phyloP scores from a whole-genome alignment of 2,329 filamentous ascomycete species.

The Aspergillus jensenii region DNA sequence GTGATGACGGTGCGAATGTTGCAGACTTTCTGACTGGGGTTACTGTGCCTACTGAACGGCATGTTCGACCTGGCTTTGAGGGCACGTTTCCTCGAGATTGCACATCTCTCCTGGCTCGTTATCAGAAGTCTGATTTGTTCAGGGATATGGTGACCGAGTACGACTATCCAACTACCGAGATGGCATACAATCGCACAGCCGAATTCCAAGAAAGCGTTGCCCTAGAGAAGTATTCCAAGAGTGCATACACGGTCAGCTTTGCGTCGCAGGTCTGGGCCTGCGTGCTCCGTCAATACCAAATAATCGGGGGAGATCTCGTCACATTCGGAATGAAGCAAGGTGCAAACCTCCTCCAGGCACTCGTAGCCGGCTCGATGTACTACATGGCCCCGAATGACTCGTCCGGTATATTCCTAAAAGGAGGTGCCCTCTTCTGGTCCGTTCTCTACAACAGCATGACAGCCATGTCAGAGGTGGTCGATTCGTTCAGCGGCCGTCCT shows the following conservation, averaged over 20 bases:
- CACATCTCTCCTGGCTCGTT: not conserved
- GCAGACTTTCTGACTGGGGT: not conserved
- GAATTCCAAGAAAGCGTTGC: not conserved
- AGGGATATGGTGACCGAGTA: not conserved
- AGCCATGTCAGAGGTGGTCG: slow-evolving; percentile 64
- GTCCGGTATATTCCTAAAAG: slow-evolving; percentile 64
- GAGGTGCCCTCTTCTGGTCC: slow-evolving; percentile 62
- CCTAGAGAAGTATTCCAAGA: not conserved
- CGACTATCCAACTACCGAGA: too few species aligned
- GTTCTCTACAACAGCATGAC: slow-evolving; percentile 61
- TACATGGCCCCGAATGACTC: too few species aligned
- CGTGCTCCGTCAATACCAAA: slow-evolving; percentile 61
- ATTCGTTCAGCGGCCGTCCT: slow-evolving; percentile 59
- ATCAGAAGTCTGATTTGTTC: not conserved
- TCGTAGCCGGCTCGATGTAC: too few species aligned
- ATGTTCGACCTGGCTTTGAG: not conserved
- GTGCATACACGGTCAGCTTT: not conserved
- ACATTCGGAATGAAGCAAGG: too few species aligned
- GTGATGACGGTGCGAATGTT: not conserved
- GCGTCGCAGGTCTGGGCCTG: slow-evolving; percentile 55
- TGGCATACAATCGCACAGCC: too few species aligned
- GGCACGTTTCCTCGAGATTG: not conserved
- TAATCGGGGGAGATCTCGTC: slow-evolving; percentile 57
- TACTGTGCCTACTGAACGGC: not conserved
- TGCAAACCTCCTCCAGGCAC: too few species aligned